phyloP scores from a whole-genome alignment of 495 filamentous ascomycete species.

The Tuber calosporum region DNA sequence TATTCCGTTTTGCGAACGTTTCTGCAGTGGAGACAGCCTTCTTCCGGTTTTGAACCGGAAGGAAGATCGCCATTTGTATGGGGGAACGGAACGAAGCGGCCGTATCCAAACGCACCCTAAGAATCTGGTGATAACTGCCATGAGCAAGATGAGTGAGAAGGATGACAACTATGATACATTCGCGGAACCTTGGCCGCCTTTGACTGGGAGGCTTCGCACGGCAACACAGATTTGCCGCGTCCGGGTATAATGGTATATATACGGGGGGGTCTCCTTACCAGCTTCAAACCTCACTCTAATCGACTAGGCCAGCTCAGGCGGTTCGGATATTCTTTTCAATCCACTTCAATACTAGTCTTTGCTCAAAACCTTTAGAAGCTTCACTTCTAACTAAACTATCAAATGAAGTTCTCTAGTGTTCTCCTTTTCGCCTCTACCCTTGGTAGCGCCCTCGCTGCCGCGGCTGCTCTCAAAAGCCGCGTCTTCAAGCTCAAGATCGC shows the following conservation, averaged over 20 bases:
- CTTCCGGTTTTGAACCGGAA: no score
- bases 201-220: neutral
- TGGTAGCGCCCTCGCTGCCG: slow-evolving; percentile 1
- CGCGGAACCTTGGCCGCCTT: neutral
- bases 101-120: no score
- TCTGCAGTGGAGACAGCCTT: no score
- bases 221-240: neutral
- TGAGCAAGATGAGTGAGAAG: neutral
- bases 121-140: neutral
- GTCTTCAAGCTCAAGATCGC: slow-evolving; percentile 1
- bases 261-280: neutral
- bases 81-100: no score
- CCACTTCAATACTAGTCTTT: neutral
- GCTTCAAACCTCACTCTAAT: neutral
- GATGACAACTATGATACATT: neutral
- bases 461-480: neutral
- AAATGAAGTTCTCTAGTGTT: slow-evolving; percentile 15
- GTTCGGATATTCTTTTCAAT: neutral
- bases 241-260: neutral
- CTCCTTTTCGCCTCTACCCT: neutral
- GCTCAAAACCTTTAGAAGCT: neutral
- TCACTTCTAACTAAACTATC: neutral
- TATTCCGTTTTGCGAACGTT: no score
- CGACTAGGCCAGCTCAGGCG: neutral
- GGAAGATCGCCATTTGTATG: no score